A percentile compares a stretch with the other conserved stretches of the same genome.
These are phyloP conservation scores for Apiospora sp. DNA, from an alignment of 2,329 filamentous ascomycete genomes.

Conservation along the genomic window DNA sequence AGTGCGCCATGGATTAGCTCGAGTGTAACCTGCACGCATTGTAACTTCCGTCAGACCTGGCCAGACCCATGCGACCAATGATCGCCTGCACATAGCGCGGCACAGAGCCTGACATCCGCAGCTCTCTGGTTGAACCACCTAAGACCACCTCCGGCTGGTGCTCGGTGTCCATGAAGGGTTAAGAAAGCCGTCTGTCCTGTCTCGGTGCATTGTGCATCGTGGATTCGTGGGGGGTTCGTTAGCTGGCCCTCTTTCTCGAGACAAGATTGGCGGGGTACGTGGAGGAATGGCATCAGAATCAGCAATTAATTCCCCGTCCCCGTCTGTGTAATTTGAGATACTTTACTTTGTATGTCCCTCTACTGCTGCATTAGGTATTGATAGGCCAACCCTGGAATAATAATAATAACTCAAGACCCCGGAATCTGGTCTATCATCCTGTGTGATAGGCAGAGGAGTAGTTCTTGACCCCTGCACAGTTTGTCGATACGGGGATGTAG, in stretches of 20 bases:
- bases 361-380: slow-evolving; percentile 1
- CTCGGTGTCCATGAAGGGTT: slow-evolving; percentile 19
- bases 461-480: not conserved
- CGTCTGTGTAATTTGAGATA: not conserved
- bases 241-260: not conserved
- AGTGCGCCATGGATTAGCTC: too few species aligned
- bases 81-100: not conserved
- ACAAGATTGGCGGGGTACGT: slow-evolving; percentile 2
- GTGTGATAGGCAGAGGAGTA: not conserved
- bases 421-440: not conserved
- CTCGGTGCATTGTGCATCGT: not conserved
- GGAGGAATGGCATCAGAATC: not conserved
- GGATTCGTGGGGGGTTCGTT: slow-evolving; percentile 1
- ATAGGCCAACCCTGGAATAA: not conserved
- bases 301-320: slow-evolving; percentile 6
- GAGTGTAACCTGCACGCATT: not conserved
- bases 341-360: not conserved
- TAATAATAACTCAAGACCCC: not conserved
- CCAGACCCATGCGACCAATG: slow-evolving; percentile 6
- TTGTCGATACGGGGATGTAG: not conserved
- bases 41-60: not conserved
- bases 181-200: slow-evolving; percentile 6
- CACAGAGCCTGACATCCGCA: not conserved
- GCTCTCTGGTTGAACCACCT: not conserved
- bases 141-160: slow-evolving; percentile 5